Percentiles rank a stretch among this genome's conserved stretches.
Evolutionary conservation across 2,329 filamentous ascomycete genomes (phyloP).

Genomic region (Pseudogymnoascus sp.): DNA sequence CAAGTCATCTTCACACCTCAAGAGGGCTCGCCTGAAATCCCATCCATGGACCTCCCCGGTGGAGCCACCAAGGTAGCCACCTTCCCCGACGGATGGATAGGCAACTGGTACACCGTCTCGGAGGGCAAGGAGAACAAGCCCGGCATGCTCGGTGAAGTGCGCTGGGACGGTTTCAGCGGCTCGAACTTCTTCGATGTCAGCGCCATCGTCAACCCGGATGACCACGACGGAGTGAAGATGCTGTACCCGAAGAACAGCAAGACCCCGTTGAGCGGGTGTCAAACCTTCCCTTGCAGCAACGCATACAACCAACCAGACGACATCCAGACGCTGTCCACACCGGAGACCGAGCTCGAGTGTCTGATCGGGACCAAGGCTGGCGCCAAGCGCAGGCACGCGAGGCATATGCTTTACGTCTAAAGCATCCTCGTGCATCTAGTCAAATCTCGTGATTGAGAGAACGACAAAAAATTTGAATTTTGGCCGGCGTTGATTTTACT

Average conservation of each 20-base stretch:
- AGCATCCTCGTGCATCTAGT: not conserved
- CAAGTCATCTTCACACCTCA: conserved; percentile 27
- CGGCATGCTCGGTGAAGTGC: conserved; percentile 47
- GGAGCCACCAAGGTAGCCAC: conserved; percentile 33
- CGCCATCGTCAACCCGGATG: conserved; percentile 46
- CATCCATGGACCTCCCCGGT: conserved; percentile 19
- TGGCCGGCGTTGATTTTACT: not conserved
- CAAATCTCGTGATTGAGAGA: not conserved
- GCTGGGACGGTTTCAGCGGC: conserved; percentile 41
- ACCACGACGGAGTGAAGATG: conserved; percentile 45
- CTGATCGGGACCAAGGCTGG: conserved; percentile 22
- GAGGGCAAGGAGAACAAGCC: conserved; percentile 35
- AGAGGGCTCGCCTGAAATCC: conserved; percentile 16
- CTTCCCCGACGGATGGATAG: conserved; percentile 33
- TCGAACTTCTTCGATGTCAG: conserved; percentile 51
- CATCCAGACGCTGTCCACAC: conserved; percentile 46
- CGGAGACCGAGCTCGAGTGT: conserved; percentile 41
- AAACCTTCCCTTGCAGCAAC: conserved; percentile 44
- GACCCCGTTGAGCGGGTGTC: conserved; percentile 42
- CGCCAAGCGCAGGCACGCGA: conserved; percentile 14
- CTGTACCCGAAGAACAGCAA: conserved; percentile 39
- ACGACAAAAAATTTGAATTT: conserved; percentile 5
- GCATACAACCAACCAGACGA: conserved; percentile 48
- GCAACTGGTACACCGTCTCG: conserved; percentile 38
- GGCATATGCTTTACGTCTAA: not conserved